Base-by-base conservation (phyloP, 2,329 filamentous ascomycete species). In the Calonectria montana region DNA sequence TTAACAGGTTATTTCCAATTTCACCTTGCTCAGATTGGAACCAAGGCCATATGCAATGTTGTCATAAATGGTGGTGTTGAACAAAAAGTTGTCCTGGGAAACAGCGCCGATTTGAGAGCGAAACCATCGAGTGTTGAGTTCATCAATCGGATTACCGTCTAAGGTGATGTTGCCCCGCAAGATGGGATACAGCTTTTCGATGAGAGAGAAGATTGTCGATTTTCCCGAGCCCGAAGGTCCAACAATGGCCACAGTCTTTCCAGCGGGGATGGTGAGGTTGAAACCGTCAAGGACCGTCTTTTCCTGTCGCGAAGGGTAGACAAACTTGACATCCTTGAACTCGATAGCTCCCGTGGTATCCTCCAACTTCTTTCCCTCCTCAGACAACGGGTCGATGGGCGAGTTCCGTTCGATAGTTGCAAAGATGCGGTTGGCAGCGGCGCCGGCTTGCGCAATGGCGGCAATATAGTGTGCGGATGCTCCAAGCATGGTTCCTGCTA, bases 371-470 rank as follows among this genome's bases (percentile, higher is more conserved):
- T 77, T 67, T 2, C 83, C 83, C 1, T 78, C 74, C 0, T 79
- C 70, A 9, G 79, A 80, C 8, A 81, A 73, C 0, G 83, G 79
- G 45, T 86, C 82, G 10, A 86, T 80, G 3, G 72, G 55, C 1
- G 81, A 80, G 12, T 1, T 94, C 92, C 0, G 94, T 81, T 97
- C 94, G 75, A 97, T 97, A 1, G 94, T 97, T 78, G 89, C 91
- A 84, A 91, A 97, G 66, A 97, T 96, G 84, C 97, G 97, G 47
- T 89, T 88, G 2, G 93, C 94, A 3, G 94, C 94, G 13, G 94
- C 93, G 2, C 91, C 91, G 39, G 96, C 90, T 74, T 94, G 57
- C 18, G 16, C 37, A 45, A 62, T 8, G 15, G 57, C 57, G 16
- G 13, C 57, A 16, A 62, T 31, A 18, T 45, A 62, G 37, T 41